Percentiles rank a stretch among this genome's conserved stretches.
Evolutionary conservation across 768 basidiomycete species (phyloP).

Genomic region (Sporobolomyces roseus): DNA sequence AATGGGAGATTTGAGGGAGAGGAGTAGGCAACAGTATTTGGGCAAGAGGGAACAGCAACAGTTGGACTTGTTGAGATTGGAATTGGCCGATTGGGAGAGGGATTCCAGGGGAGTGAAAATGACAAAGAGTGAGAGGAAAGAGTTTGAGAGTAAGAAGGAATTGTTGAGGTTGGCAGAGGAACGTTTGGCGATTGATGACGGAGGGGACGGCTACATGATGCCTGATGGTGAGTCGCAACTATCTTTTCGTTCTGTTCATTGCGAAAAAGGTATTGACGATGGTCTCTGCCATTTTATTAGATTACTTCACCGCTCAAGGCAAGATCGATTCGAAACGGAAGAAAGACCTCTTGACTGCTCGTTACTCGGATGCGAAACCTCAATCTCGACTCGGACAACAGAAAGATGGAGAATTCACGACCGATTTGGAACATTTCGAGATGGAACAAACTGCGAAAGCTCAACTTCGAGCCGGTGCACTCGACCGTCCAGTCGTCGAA

Average conservation of each 20-base stretch:
- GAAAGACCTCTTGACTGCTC: slow-evolving; percentile 81
- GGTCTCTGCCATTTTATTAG: slow-evolving; percentile 46
- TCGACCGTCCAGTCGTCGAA: slow-evolving; percentile 72
- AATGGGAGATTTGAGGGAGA: slow-evolving; percentile 72
- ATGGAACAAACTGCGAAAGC: slow-evolving; percentile 82
- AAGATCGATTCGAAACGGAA: slow-evolving; percentile 97
- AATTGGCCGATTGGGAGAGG: slow-evolving; percentile 89
- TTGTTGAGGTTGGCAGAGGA: slow-evolving; percentile 87
- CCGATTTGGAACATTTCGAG: slow-evolving; percentile 96
- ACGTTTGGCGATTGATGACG: slow-evolving; percentile 88
- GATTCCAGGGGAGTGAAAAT: slow-evolving; percentile 87
- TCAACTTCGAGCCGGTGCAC: slow-evolving; percentile 81
- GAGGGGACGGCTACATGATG: slow-evolving; percentile 89
- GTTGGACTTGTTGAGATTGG: slow-evolving; percentile 83
- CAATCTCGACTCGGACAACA: slow-evolving; percentile 21
- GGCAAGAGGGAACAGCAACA: slow-evolving; percentile 95
- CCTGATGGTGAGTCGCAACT: slow-evolving; percentile 58
- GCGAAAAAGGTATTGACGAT: slow-evolving; percentile 51
- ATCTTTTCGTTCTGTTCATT: not conserved
- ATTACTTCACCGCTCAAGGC: slow-evolving; percentile 96
- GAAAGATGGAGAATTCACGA: slow-evolving; percentile 82
- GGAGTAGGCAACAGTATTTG: slow-evolving; percentile 90
- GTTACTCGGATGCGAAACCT: slow-evolving; percentile 71
- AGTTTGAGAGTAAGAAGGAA: slow-evolving; percentile 88
- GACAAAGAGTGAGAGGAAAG: slow-evolving; percentile 72